These are phyloP conservation scores for Miscanthus lutarioriparius DNA, from an alignment of 176 grass and related monocot genomes.

Conservation along the genomic window DNA sequence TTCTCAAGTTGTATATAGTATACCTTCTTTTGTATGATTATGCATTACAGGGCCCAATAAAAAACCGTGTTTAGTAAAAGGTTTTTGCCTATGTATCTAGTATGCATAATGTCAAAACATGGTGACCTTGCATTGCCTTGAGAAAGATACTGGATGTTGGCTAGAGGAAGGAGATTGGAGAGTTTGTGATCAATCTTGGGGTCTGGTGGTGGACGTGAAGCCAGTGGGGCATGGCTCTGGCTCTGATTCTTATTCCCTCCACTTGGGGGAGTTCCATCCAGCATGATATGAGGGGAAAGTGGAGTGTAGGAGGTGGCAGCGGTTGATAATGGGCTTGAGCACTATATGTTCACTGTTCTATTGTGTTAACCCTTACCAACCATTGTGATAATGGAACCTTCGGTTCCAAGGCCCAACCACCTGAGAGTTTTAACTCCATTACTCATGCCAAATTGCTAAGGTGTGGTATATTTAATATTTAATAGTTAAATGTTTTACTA, in stretches of 20 bases:
- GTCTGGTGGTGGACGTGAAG: not conserved
- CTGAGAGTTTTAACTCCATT: not conserved
- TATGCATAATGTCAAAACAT: not conserved
- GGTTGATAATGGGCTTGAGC: not conserved
- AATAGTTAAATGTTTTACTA: not conserved
- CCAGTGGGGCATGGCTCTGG: not conserved
- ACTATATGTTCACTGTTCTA: not conserved
- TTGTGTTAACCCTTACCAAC: not conserved
- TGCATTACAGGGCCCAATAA: not conserved
- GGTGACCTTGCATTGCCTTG: not conserved
- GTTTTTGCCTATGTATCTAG: not conserved
- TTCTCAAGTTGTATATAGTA: not conserved
- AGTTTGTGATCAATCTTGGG: not conserved
- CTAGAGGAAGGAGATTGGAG: not conserved
- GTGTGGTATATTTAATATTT: constrained; percentile 1
- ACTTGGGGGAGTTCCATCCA: not conserved
- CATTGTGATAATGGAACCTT: not conserved
- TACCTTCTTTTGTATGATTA: not conserved
- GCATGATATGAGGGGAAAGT: not conserved
- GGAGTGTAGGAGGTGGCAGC: too few species aligned
- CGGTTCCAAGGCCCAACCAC: not conserved
- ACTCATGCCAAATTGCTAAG: not conserved
- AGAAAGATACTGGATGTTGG: not conserved
- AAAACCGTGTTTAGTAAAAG: not conserved
- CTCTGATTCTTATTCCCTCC: not conserved